Evolutionary conservation across 768 basidiomycete genomes (phyloP), one percentile per base, ranked within the genome.

Genomic region (Panaeolus papilionaceus): DNA sequence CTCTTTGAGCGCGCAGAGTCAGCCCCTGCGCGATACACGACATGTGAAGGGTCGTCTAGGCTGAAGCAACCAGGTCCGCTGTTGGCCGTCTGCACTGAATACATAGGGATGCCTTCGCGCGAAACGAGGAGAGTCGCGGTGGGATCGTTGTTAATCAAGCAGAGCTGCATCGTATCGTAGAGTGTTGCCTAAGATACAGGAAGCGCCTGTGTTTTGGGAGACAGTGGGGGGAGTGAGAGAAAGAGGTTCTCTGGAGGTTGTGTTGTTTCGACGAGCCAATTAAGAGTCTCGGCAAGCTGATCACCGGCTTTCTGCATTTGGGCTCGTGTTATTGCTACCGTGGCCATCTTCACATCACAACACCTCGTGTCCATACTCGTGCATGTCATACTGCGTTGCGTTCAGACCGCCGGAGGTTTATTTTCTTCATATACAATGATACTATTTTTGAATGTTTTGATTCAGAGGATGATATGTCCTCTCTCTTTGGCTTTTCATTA

Each of bases 111-210:
- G 9, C 80, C 80, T 33, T 79, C 77, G 5, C 73, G 72, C 8
- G 79, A 73, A 9, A 79, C 71, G 64, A 82, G 75, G 16, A 78
- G 66, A 2, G 82, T 82, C 33, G 78, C 69, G 4, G 70, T 73
- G 9, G 81, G 79, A 70, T 82, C 80, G 71, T 83, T 83, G 68
- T 82, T 72, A 14, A 79, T 71, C 38, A 82, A 72, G 64, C 69
- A 75, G 37, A 81, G 75, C 62, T 83, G 79, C 72, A 83, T 72
- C n/a, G 68, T 58, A 83, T 72, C n/a, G 68, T 58, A 58, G 54
- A 58, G 33, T 28, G 10, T 9, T 58, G 54, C 54, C 49, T 58
- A 58, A 16, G 54, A 58, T 58, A 58, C 54, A 58, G 28, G 33
- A 37, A 58, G 54, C 54, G 54, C 54, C 54, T 58, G 54, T 58